Base-by-base conservation (phyloP, 768 basidiomycete species). In the Rickenella mellea region DNA sequence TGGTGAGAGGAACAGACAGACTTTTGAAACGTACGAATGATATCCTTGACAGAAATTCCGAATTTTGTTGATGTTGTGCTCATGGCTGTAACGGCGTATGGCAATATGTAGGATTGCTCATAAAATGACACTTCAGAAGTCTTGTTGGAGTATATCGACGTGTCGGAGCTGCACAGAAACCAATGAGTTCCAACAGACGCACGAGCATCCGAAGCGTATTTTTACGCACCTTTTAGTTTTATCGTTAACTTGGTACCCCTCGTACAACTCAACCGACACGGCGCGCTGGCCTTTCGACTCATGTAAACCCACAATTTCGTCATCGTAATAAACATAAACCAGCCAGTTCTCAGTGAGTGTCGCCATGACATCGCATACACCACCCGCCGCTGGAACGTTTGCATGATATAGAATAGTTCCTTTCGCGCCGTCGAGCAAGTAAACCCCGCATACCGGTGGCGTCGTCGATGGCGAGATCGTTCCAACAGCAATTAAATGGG, bases 261-360 rank as follows among this genome's bases (percentile, higher is more conserved):
- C 93, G 58, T 92, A 96, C 36, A 96, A 63, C 62, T 98, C 94
- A 3, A 92, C 84, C 14, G 76, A 82, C 2, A 90, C 80, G 38
- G 94, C 61, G 39, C 77, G 69, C 55, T 81, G 76, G 0, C 86
- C 80, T 53, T 83, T 86, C 2, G 78, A 62, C 53, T 68, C 59
- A 2, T 64, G 71, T 4, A 58, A 51, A 19, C 68, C 69, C 27
- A 54, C 62, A 31, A 63, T 59, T 17, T 75, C 70, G 10, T 68
- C 72, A 40, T 88, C 82, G 55, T 80, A 90, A 55, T 87, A 93
- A 44, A 83, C 71, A 62, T 91, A 94, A 6, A 91, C 83, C 32
- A 98, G 57, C 92, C 93, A 96, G 57, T 98, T 96, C 63, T 97
- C 93, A 19, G 73, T 70, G 41, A 98, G 64, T 2, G 67, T 62